Evolutionary conservation across 192 early-diverging fungal genomes (phyloP).

Genomic region (Haplosporangium gracile): DNA sequence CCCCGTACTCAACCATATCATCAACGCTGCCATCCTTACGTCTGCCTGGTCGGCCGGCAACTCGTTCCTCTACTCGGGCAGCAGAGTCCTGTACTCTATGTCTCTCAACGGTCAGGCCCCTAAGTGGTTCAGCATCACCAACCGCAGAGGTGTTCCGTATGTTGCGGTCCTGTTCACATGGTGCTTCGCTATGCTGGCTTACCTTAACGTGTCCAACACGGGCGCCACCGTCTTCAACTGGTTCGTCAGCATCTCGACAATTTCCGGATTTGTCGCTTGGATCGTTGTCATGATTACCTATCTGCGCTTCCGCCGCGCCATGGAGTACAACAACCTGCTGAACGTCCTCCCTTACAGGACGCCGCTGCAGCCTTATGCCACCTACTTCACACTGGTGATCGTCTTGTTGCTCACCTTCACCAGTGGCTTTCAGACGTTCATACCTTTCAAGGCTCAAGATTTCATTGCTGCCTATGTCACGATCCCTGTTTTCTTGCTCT

Average conservation of each 20-base stretch:
- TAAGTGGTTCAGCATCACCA: slow-evolving; percentile 48
- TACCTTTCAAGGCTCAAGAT: slow-evolving; percentile 54
- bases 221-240: slow-evolving; percentile 66
- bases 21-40: slow-evolving; percentile 70
- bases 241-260: slow-evolving; percentile 69
- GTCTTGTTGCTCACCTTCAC: slow-evolving; percentile 67
- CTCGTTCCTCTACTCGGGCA: slow-evolving; percentile 70
- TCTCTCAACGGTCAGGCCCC: slow-evolving; percentile 67
- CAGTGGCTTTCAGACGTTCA: slow-evolving; percentile 64
- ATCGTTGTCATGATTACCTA: slow-evolving; percentile 79
- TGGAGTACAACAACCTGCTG: slow-evolving; percentile 70
- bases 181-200: slow-evolving; percentile 30
- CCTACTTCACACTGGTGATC: slow-evolving; percentile 67
- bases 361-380: slow-evolving; percentile 73
- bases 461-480: slow-evolving; percentile 73
- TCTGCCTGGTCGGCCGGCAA: slow-evolving; percentile 72
- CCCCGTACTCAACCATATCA: slow-evolving; percentile 56
- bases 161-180: slow-evolving; percentile 52
- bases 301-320: slow-evolving; percentile 80
- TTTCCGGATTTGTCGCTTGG: slow-evolving; percentile 84
- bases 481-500: slow-evolving; percentile 67
- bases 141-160: slow-evolving; percentile 66
- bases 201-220: slow-evolving; percentile 31
- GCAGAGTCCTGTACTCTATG: slow-evolving; percentile 68
- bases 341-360: slow-evolving; percentile 72